Evolutionary conservation across 192 early-diverging fungal species (phyloP).

Genomic region (Thoreauomyces humboldtii): DNA sequence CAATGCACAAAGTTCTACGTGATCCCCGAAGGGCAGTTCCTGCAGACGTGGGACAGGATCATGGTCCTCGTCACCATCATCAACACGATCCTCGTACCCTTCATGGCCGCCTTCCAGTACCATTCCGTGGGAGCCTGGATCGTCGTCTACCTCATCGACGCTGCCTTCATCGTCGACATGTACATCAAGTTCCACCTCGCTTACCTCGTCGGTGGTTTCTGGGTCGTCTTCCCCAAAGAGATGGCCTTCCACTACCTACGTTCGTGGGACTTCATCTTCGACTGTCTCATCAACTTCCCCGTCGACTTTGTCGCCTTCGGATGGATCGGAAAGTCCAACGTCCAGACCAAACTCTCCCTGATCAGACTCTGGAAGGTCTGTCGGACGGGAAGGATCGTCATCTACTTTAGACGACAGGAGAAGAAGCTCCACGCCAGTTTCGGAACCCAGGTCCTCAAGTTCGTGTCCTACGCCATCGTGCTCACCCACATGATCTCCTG

Average conservation of each 20-base stretch:
- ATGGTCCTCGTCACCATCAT: slow-evolving; percentile 42
- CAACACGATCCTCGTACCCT: slow-evolving; percentile 41
- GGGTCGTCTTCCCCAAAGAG: slow-evolving; percentile 55
- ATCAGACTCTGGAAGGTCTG: slow-evolving; percentile 44
- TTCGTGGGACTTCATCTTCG: slow-evolving; percentile 44
- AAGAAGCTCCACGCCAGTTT: slow-evolving; percentile 46
- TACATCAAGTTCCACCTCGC: slow-evolving; percentile 53
- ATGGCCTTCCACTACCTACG: slow-evolving; percentile 48
- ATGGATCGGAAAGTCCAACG: slow-evolving; percentile 27
- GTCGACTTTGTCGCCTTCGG: slow-evolving; percentile 43
- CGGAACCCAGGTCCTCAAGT: slow-evolving; percentile 44
- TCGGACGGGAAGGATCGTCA: slow-evolving; percentile 35
- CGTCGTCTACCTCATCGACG: slow-evolving; percentile 42
- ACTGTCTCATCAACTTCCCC: slow-evolving; percentile 45
- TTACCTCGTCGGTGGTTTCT: slow-evolving; percentile 51
- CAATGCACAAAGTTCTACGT: slow-evolving; percentile 41
- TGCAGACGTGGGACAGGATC: slow-evolving; percentile 37
- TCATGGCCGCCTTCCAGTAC: slow-evolving; percentile 54
- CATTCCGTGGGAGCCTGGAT: slow-evolving; percentile 29
- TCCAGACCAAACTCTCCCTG: slow-evolving; percentile 25
- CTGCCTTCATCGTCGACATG: slow-evolving; percentile 44
- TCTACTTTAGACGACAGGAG: slow-evolving; percentile 43
- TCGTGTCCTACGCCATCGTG: slow-evolving; percentile 36
- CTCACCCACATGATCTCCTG: slow-evolving; percentile 44
- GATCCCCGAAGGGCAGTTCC: slow-evolving; percentile 46